A percentile compares a stretch with the other conserved stretches of the same genome.
These are phyloP conservation scores for Trichoderma gracile DNA, from an alignment of 2,329 filamentous ascomycete species.

Conservation along the genomic window DNA sequence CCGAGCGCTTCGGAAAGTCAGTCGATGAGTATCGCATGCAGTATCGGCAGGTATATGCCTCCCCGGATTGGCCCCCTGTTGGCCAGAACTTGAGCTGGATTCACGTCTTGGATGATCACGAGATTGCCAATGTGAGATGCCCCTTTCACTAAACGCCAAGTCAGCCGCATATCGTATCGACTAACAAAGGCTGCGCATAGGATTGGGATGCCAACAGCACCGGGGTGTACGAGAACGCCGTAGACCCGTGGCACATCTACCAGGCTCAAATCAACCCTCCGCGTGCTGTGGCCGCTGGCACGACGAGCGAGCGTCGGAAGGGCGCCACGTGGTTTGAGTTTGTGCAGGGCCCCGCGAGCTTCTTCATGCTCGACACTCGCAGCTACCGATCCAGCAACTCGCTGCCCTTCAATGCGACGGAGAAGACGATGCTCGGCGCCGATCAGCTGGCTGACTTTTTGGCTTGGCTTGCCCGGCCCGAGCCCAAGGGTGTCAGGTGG, in stretches of 20 bases:
- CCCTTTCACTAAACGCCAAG: background rate
- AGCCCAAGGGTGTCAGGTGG: constrained; percentile 80
- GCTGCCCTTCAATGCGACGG: constrained; percentile 57
- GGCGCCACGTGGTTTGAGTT: constrained; percentile 87
- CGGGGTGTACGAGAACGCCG: constrained; percentile 74
- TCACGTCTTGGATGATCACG: constrained; percentile 94
- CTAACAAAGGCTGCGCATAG: constrained; percentile 52
- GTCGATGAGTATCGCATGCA: constrained; percentile 81
- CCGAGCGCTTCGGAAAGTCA: constrained; percentile 70
- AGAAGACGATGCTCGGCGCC: constrained; percentile 85
- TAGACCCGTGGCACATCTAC: constrained; percentile 84
- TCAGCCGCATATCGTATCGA: background rate
- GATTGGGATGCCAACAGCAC: constrained; percentile 85
- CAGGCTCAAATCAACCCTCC: constrained; percentile 86
- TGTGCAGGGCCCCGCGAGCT: constrained; percentile 83
- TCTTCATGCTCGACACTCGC: constrained; percentile 93
- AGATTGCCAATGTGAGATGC: constrained; percentile 82
- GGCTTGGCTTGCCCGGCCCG: constrained; percentile 70
- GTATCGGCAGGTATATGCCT: constrained; percentile 94
- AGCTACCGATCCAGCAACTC: constrained; percentile 74
- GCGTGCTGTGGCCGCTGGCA: constrained; percentile 52
- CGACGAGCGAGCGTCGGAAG: constrained; percentile 39
- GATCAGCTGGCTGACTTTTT: constrained; percentile 79
- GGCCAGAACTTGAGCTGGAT: constrained; percentile 90
- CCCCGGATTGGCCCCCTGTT: constrained; percentile 81